A percentile compares a stretch with the other conserved stretches of the same genome.
These are phyloP conservation scores for Ploettnerulaceae sp. DNA, from an alignment of 2,329 filamentous ascomycete species.

Conservation along the genomic window DNA sequence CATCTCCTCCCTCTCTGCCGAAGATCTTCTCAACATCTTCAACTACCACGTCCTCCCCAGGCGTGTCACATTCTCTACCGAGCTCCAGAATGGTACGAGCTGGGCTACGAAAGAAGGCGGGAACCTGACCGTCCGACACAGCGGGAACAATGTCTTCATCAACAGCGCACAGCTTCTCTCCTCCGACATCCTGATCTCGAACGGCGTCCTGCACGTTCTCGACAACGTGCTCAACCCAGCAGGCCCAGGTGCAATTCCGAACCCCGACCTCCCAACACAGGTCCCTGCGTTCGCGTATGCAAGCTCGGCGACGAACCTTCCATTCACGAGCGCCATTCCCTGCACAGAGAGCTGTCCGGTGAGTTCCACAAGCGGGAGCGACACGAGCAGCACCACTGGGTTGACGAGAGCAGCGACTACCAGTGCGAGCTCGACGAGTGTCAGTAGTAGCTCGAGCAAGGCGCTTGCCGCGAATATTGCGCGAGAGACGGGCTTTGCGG, in stretches of 20 bases:
- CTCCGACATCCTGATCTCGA: constrained; percentile 34
- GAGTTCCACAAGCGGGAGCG: constrained; percentile 15
- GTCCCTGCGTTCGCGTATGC: constrained; percentile 34
- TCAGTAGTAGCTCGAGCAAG: constrained; percentile 12
- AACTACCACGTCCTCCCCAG: constrained; percentile 35
- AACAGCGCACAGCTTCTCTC: constrained; percentile 38
- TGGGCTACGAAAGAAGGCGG: constrained; percentile 30
- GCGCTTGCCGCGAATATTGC: constrained; percentile 6
- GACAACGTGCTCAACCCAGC: constrained; percentile 44
- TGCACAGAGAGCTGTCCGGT: constrained; percentile 40
- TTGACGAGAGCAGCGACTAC: constrained; percentile 14
- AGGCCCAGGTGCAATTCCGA: constrained; percentile 34
- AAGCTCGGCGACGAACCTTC: constrained; percentile 20
- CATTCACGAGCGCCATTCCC: constrained; percentile 41
- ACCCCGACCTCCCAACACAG: constrained; percentile 36
- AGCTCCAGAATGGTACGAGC: constrained; percentile 32
- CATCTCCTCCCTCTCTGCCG: constrained; percentile 29
- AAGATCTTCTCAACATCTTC: constrained; percentile 32
- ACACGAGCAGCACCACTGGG: background rate
- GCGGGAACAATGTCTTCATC: constrained; percentile 38
- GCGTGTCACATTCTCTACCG: constrained; percentile 31
- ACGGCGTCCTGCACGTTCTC: constrained; percentile 36
- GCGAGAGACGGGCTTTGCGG: constrained; percentile 18
- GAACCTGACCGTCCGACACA: constrained; percentile 35
- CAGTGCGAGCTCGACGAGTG: constrained; percentile 15